Evolutionary conservation across 331 rosid species (phyloP).

Genomic region (Prunus yedoensis): DNA sequence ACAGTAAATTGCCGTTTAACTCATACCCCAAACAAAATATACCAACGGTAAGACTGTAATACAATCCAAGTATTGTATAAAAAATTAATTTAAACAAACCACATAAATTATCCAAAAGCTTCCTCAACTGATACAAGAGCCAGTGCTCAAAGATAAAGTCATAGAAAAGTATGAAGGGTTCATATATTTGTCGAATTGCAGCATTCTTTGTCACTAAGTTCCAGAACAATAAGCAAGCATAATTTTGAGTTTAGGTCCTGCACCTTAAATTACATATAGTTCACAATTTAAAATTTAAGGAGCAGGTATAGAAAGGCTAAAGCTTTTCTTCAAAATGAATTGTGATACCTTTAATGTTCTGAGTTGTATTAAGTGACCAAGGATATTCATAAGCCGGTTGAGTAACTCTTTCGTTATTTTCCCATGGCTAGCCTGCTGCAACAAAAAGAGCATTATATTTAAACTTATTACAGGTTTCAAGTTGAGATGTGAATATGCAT

Average conservation of each 20-base stretch:
- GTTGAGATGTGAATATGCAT: not conserved
- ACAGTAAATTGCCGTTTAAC: not conserved
- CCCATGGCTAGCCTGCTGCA: slow-evolving; percentile 93
- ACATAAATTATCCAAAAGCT: not conserved
- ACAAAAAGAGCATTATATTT: slow-evolving; percentile 24
- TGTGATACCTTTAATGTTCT: slow-evolving; percentile 87
- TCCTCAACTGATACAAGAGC: slow-evolving; percentile 16
- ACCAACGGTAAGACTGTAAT: not conserved
- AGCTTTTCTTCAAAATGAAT: slow-evolving; percentile 12
- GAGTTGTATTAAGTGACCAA: slow-evolving; percentile 96
- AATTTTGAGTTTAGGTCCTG: not conserved
- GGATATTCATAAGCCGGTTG: slow-evolving; percentile 88
- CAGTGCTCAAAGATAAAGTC: not conserved
- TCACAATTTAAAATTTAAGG: slow-evolving; percentile 20
- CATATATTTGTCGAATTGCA: slow-evolving; percentile 4
- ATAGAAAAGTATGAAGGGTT: not conserved
- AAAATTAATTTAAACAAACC: not conserved
- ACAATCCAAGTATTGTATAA: not conserved
- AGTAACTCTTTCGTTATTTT: slow-evolving; percentile 84
- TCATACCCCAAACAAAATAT: not conserved
- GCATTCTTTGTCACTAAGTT: not conserved
- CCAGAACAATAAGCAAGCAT: slow-evolving; percentile 6
- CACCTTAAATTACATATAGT: not conserved
- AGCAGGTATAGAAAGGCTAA: slow-evolving; percentile 11
- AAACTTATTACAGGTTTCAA: slow-evolving; percentile 15